Percentiles rank a stretch among this genome's conserved stretches.
phyloP scores from a whole-genome alignment of 148 eudicot species.

The Salicornia ramosissima region DNA sequence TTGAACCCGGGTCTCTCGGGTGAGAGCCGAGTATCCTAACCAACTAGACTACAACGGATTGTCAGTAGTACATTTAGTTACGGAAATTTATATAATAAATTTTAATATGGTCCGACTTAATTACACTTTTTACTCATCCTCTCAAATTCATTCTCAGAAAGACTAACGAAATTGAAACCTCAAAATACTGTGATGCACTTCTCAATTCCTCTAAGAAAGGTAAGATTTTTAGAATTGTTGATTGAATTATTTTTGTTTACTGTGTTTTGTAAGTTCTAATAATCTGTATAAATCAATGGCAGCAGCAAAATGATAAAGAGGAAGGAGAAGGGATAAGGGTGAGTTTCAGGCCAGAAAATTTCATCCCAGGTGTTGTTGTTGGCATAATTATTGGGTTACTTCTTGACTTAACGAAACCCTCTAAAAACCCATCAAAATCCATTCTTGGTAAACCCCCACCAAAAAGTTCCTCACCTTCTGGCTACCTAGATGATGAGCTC shows the following conservation, averaged over 20 bases:
- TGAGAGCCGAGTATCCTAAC: conserved; percentile 99
- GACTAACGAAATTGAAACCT: not conserved
- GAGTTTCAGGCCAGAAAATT: conserved; percentile 83
- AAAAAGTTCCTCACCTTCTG: conserved; percentile 24
- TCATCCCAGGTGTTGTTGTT: conserved; percentile 81
- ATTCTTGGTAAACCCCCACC: conserved; percentile 21
- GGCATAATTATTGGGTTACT: conserved; percentile 77
- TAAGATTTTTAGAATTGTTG: conserved; percentile 5
- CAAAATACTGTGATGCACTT: conserved; percentile 22
- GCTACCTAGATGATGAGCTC: conserved; percentile 51
- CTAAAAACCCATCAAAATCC: conserved; percentile 30
- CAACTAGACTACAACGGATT: conserved; percentile 99
- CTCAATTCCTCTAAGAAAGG: conserved; percentile 46
- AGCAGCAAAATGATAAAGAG: conserved; percentile 23
- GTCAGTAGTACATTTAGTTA: fast-evolving
- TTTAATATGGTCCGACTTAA: no score
- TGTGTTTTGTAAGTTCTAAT: not conserved
- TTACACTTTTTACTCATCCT: not conserved
- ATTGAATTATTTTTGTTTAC: not conserved
- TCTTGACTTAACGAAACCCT: conserved; percentile 58
- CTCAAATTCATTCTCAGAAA: not conserved
- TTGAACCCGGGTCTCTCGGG: conserved; percentile 99
- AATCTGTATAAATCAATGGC: not conserved
- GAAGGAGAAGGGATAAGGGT: conserved; percentile 49
- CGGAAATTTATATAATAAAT: not conserved